A percentile compares a stretch with the other conserved stretches of the same genome.
Conservation (phyloP, 108 stramenopile genomes). For the Parietichytrium sp. region DNA sequence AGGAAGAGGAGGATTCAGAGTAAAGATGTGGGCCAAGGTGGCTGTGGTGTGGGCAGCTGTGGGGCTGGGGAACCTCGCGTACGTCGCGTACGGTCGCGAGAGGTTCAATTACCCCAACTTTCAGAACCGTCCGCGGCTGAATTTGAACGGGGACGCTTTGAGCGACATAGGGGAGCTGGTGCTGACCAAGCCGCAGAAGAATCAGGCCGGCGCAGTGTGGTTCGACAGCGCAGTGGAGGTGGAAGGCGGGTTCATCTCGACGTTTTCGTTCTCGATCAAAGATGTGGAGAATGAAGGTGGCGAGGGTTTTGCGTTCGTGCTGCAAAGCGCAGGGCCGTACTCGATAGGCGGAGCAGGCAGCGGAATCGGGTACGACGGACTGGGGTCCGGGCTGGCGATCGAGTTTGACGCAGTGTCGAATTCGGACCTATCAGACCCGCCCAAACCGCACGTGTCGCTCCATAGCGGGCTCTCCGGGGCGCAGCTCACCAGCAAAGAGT, state of each 20-base stretch:
- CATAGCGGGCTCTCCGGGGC: conserved; percentile 5
- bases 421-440: neutral
- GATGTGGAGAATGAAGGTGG: conserved; percentile 27
- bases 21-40: too few species aligned
- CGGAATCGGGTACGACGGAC: conserved; percentile 27
- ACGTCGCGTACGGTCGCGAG: too few species aligned
- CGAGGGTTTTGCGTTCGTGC: conserved; percentile 28
- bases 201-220: conserved; percentile 20
- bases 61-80: too few species aligned
- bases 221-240: neutral
- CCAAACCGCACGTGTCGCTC: neutral
- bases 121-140: conserved; percentile 24
- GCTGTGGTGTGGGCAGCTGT: too few species aligned
- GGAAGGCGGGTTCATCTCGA: neutral
- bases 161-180: conserved; percentile 16
- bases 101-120: conserved; percentile 6
- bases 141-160: conserved; percentile 20
- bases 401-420: neutral
- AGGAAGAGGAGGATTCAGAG: too few species aligned
- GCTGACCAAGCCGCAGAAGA: neutral
- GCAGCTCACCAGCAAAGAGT: neutral
- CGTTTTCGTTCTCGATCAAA: neutral
- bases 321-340: conserved; percentile 15
- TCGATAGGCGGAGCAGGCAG: neutral
- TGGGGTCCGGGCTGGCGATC: neutral